A percentile compares a stretch with the other conserved stretches of the same genome.
Conservation (phyloP, 768 basidiomycete genomes). For the Psilocybe subaeruginosa region DNA sequence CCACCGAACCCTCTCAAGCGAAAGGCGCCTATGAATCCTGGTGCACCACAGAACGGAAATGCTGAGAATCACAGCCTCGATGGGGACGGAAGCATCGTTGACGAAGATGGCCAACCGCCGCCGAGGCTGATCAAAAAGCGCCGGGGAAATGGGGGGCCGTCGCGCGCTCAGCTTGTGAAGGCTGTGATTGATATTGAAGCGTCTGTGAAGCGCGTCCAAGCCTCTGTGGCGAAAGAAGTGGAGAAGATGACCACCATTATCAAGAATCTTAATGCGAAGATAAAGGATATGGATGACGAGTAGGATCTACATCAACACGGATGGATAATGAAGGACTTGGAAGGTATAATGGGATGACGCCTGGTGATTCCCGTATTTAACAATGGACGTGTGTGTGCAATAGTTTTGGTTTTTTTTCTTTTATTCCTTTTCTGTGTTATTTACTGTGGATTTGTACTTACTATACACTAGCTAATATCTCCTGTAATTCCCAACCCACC, state of each 20-base stretch:
- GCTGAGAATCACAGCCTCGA: slow-evolving; percentile 25
- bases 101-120: slow-evolving; percentile 33
- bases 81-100: slow-evolving; percentile 36
- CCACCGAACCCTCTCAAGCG: slow-evolving; percentile 25
- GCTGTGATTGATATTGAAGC: slow-evolving; percentile 38
- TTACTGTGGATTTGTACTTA: slow-evolving; percentile 28
- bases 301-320: slow-evolving; percentile 14
- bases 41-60: slow-evolving; percentile 23
- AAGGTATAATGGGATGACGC: slow-evolving; percentile 10
- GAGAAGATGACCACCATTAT: slow-evolving; percentile 36
- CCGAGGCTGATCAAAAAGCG: slow-evolving; percentile 35
- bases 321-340: neutral
- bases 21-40: slow-evolving; percentile 28
- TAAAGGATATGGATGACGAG: slow-evolving; percentile 37
- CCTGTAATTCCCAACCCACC: slow-evolving; percentile 23
- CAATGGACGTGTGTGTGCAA: slow-evolving; percentile 9
- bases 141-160: slow-evolving; percentile 28
- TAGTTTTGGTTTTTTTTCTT: slow-evolving; percentile 21
- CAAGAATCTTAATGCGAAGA: slow-evolving; percentile 30
- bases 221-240: slow-evolving; percentile 34
- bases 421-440: slow-evolving; percentile 17
- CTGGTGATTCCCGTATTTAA: slow-evolving; percentile 14
- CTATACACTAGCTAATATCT: slow-evolving; percentile 25
- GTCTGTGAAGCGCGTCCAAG: slow-evolving; percentile 36
- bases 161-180: slow-evolving; percentile 34